These are phyloP conservation scores for Akebia trifoliata DNA, from an alignment of 164 flowering plant species.

Conservation along the genomic window DNA sequence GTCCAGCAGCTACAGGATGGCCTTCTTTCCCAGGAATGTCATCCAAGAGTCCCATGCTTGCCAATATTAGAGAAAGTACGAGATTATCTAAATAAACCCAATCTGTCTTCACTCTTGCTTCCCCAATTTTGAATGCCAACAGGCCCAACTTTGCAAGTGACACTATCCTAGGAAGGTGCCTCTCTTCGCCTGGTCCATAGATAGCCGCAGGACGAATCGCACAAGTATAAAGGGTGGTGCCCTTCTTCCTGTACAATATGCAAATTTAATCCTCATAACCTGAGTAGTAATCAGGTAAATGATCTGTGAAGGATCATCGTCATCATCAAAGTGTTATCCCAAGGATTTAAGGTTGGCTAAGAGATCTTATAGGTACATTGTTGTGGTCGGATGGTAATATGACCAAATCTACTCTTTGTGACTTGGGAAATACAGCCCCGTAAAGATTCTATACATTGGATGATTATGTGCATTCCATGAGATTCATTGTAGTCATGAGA, in stretches of 20 bases:
- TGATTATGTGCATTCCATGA: too few relatives aligned
- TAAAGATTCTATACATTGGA: too few relatives aligned
- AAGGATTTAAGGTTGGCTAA: too few relatives aligned
- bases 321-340: too few relatives aligned
- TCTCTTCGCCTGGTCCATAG: constrained; percentile 97
- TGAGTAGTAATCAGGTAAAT: not conserved
- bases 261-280: not conserved
- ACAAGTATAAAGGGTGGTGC: constrained; percentile 67
- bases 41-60: constrained; percentile 95
- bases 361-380: too few relatives aligned
- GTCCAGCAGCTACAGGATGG: constrained; percentile 92
- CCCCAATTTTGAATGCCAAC: constrained; percentile 59
- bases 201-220: constrained; percentile 95
- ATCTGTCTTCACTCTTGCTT: constrained; percentile 58
- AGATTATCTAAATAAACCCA: constrained; percentile 95
- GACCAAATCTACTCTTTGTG: too few relatives aligned
- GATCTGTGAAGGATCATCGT: too few relatives aligned
- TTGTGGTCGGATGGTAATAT: too few relatives aligned
- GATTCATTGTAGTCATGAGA: too few relatives aligned
- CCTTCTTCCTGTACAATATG: constrained; percentile 41
- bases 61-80: constrained; percentile 72
- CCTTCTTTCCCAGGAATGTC: constrained; percentile 64
- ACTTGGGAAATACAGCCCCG: too few relatives aligned
- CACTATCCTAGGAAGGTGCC: constrained; percentile 81
- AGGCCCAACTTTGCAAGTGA: constrained; percentile 73